phyloP scores from a whole-genome alignment of 768 basidiomycete genomes.

The Xerocomellus amylosporus region DNA sequence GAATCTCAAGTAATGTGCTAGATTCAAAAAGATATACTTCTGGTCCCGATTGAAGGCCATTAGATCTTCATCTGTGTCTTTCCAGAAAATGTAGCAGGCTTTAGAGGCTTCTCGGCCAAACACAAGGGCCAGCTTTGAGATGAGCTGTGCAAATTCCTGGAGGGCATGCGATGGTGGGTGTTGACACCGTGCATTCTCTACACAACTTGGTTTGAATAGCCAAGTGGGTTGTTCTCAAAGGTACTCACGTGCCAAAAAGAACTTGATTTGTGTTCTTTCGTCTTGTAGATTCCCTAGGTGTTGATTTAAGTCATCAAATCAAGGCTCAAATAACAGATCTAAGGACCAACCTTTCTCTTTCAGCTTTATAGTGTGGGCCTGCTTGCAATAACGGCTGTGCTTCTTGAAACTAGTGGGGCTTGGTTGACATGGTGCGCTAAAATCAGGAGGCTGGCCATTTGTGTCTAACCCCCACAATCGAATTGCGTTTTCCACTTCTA shows the following conservation, averaged over 20 bases:
- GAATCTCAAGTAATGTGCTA: slow-evolving; percentile 10
- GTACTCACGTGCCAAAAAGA: slow-evolving; percentile 15
- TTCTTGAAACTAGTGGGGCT: background rate
- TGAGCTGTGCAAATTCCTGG: slow-evolving; percentile 1
- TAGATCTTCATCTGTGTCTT: slow-evolving; percentile 14
- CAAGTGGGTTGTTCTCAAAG: background rate
- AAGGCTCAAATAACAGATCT: too few relatives aligned
- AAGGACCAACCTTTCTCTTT: slow-evolving; percentile 1
- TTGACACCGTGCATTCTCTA: slow-evolving; percentile 1
- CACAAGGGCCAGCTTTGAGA: background rate
- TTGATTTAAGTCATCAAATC: background rate
- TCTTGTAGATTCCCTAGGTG: background rate
- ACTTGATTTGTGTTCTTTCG: background rate
- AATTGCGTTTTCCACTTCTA: slow-evolving; percentile 1
- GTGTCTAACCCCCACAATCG: background rate
- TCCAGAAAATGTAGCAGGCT: slow-evolving; percentile 16
- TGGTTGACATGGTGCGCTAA: background rate
- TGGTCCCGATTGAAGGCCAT: slow-evolving; percentile 21
- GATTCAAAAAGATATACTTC: slow-evolving; percentile 11
- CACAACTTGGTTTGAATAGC: background rate
- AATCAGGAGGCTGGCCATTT: background rate
- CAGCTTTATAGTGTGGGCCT: slow-evolving; percentile 1
- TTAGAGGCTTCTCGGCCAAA: background rate
- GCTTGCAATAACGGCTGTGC: slow-evolving; percentile 4
- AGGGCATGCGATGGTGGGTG: slow-evolving; percentile 1